A percentile compares a stretch with the other conserved stretches of the same genome.
phyloP scores from a whole-genome alignment of 441 rosid species.

The Croton setiger region DNA sequence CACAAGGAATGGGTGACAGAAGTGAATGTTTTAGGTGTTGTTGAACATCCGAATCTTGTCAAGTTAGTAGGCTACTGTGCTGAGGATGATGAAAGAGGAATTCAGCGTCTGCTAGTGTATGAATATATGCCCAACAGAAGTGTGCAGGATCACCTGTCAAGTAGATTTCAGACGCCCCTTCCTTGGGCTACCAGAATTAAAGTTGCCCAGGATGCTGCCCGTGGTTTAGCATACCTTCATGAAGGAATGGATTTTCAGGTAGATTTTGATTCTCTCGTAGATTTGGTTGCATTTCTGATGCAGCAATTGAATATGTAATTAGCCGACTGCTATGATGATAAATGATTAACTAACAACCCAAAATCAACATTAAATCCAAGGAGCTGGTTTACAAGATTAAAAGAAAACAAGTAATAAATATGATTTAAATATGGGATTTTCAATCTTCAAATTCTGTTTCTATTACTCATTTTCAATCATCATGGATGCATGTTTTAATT shows the following conservation, averaged over 20 bases:
- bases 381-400: neutral
- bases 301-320: neutral
- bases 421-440: neutral
- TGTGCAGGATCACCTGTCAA: conserved; percentile 76
- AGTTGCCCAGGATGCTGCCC: conserved; percentile 84
- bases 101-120: conserved; percentile 75
- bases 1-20: conserved; percentile 95
- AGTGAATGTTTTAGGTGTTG: conserved; percentile 71
- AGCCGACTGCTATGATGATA: neutral
- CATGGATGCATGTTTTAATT: neutral
- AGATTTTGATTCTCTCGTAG: conserved; percentile 2
- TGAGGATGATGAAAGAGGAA: conserved; percentile 87
- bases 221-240: conserved; percentile 74
- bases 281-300: conserved; percentile 8
- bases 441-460: neutral
- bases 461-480: neutral
- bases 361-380: neutral
- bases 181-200: conserved; percentile 67
- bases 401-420: neutral
- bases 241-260: conserved; percentile 97
- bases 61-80: conserved; percentile 75
- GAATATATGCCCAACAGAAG: conserved; percentile 92
- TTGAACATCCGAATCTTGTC: conserved; percentile 82
- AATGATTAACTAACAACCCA: neutral
- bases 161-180: conserved; percentile 69